Conservation (phyloP, 2,329 filamentous ascomycete genomes). For the Daldinia eschscholtzii region DNA sequence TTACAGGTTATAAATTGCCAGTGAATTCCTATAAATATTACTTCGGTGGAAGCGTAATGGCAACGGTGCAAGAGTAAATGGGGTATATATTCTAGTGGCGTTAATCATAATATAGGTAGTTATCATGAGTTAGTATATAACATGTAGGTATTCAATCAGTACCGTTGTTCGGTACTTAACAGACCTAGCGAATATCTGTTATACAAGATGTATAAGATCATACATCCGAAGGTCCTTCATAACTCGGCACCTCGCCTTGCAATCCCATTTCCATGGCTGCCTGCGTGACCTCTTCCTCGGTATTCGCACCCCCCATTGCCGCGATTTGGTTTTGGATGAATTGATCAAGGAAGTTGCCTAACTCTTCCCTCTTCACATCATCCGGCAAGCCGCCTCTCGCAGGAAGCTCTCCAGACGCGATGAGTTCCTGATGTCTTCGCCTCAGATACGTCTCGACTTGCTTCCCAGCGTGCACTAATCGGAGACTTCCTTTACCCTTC, state of each 20-base stretch:
- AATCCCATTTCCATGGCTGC: conserved; percentile 48
- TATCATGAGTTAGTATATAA: not conserved
- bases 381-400: conserved; percentile 53
- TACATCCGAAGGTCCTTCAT: conserved; percentile 8
- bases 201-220: not conserved
- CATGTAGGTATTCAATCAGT: not conserved
- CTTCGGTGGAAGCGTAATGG: not conserved
- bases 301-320: conserved; percentile 9
- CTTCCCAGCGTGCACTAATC: conserved; percentile 59
- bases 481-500: conserved; percentile 55
- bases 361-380: conserved; percentile 54
- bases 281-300: conserved; percentile 23
- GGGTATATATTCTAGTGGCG: conserved; percentile 22
- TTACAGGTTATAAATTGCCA: not conserved
- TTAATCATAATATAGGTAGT: conserved; percentile 7
- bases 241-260: conserved; percentile 16
- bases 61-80: conserved; percentile 16
- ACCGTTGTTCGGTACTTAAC: not conserved
- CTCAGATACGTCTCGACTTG: conserved; percentile 58
- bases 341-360: conserved; percentile 59
- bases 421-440: conserved; percentile 45
- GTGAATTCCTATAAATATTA: not conserved
- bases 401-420: conserved; percentile 49
- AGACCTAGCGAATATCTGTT: not conserved
- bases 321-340: conserved; percentile 51